Percentiles rank a stretch among this genome's conserved stretches.
Evolutionary conservation across 352 stramenopile genomes (phyloP).

Genomic region (Phytophthora sp.): DNA sequence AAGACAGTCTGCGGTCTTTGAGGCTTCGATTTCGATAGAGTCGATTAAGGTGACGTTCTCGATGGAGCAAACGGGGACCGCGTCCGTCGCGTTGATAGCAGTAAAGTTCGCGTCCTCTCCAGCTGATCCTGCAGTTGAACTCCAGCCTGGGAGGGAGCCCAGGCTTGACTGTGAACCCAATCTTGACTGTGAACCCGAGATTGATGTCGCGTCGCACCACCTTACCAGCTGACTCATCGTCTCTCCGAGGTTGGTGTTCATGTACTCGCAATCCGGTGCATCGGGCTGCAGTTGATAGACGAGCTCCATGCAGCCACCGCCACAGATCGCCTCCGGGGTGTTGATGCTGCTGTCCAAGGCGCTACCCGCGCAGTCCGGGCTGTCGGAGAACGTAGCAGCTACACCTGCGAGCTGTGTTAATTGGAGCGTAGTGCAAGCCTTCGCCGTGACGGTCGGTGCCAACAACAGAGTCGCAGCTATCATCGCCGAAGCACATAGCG

Average conservation of each 20-base stretch:
- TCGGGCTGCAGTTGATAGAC: slow-evolving; percentile 13
- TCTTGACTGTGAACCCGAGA: too few relatives aligned
- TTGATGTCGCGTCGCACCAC: slow-evolving; percentile 3
- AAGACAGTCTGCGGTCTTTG: slow-evolving; percentile 18
- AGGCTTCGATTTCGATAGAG: slow-evolving; percentile 3
- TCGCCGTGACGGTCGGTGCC: not conserved
- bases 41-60: slow-evolving; percentile 7
- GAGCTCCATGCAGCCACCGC: slow-evolving; percentile 19
- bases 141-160: not conserved
- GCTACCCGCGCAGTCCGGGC: slow-evolving; percentile 20
- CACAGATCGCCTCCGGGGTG: slow-evolving; percentile 13
- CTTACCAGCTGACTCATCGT: not conserved
- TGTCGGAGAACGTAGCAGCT: slow-evolving; percentile 17
- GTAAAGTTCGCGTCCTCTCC: not conserved
- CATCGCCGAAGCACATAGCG: not conserved
- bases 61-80: slow-evolving; percentile 1
- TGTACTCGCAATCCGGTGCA: slow-evolving; percentile 24
- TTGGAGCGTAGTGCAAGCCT: slow-evolving; percentile 16
- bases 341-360: slow-evolving; percentile 13
- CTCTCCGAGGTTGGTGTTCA: slow-evolving; percentile 21
- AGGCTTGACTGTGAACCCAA: not conserved
- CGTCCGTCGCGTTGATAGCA: not conserved
- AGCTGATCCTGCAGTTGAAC: not conserved
- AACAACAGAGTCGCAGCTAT: not conserved
- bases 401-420: slow-evolving; percentile 12